A percentile compares a stretch with the other conserved stretches of the same genome.
phyloP scores from a whole-genome alignment of 305 asterid genomes.

The Fraxinus greggii region DNA sequence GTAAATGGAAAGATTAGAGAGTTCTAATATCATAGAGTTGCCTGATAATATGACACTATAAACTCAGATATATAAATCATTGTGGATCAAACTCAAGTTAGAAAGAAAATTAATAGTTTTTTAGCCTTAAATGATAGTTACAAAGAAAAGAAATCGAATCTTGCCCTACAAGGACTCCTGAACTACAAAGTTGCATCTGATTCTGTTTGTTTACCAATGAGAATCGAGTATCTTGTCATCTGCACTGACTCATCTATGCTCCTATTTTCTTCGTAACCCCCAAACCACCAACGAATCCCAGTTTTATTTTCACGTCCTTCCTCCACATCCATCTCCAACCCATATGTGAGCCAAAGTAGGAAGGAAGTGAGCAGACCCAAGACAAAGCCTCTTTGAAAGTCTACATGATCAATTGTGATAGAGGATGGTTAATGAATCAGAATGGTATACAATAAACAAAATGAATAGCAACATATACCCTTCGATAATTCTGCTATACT shows the following conservation, averaged over 20 bases:
- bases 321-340: background rate
- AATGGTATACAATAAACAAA: background rate
- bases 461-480: background rate
- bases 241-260: background rate
- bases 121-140: background rate
- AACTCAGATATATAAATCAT: background rate
- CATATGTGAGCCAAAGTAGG: background rate
- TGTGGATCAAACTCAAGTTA: background rate
- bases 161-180: background rate
- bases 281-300: background rate
- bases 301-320: background rate
- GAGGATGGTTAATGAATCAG: background rate
- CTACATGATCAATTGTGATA: background rate
- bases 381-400: background rate
- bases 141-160: background rate
- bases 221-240: background rate
- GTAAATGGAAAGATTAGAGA: background rate
- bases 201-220: background rate
- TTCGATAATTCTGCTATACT: background rate
- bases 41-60: background rate
- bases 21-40: background rate
- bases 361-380: background rate
- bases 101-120: background rate
- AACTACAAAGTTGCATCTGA: background rate
- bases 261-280: background rate